Evolutionary conservation across 176 grass and related monocot genomes (phyloP).

Genomic region (Bonia amplexicaulis): DNA sequence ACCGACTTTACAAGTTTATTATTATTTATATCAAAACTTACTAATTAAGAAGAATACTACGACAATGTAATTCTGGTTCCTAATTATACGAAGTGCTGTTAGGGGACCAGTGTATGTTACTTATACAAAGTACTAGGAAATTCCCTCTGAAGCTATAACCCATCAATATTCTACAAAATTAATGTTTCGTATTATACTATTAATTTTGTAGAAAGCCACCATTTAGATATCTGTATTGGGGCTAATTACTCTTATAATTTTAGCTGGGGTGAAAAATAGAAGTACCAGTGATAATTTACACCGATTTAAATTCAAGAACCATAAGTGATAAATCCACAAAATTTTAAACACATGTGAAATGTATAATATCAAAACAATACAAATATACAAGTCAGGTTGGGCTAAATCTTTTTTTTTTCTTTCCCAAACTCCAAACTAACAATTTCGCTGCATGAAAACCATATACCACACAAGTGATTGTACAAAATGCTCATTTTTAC

Average conservation of each 20-base stretch:
- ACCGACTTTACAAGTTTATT: conserved; percentile 3
- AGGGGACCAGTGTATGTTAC: background rate
- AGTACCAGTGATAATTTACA: background rate
- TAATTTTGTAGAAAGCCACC: background rate
- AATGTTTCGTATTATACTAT: background rate
- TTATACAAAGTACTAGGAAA: background rate
- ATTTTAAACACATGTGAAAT: background rate
- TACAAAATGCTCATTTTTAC: background rate
- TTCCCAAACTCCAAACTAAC: background rate
- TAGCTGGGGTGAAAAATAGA: background rate
- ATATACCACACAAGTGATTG: background rate
- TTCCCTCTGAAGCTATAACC: background rate
- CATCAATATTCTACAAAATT: background rate
- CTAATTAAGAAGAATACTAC: background rate
- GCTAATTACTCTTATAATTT: background rate
- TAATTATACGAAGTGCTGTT: background rate
- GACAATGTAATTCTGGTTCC: background rate
- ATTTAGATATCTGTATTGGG: background rate
- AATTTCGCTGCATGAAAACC: background rate
- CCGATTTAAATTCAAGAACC: background rate
- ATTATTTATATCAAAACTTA: background rate
- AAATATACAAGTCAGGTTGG: background rate
- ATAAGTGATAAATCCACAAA: background rate
- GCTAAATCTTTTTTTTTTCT: background rate
- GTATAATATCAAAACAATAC: background rate